A percentile compares a stretch with the other conserved stretches of the same genome.
Evolutionary conservation across 225 moss, liverwort and hornwort species (phyloP).

Genomic region (Bryum argenteum): DNA sequence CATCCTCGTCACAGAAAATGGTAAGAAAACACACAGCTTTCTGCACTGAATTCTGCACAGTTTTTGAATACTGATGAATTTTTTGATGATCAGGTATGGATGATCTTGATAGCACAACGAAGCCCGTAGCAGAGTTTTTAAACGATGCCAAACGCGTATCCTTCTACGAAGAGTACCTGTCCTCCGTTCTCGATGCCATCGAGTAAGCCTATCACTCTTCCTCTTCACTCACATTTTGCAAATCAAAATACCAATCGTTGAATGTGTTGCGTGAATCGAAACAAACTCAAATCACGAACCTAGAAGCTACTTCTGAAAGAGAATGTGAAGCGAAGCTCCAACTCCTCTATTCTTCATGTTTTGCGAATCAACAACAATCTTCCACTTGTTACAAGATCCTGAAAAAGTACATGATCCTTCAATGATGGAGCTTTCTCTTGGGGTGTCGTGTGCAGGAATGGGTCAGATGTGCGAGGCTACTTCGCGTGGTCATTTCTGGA

Average conservation of each 20-base stretch:
- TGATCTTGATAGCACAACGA: conserved; percentile 51
- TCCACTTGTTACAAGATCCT: too few relatives aligned
- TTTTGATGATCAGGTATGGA: conserved; percentile 73
- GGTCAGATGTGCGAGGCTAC: conserved; percentile 78
- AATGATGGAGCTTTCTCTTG: too few relatives aligned
- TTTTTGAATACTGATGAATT: conserved; percentile 2
- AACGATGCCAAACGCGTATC: conserved; percentile 54
- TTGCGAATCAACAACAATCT: too few relatives aligned
- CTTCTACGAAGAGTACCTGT: conserved; percentile 65
- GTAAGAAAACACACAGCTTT: conserved; percentile 16
- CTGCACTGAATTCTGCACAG: neutral
- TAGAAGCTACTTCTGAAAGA: too few relatives aligned
- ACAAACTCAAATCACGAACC: too few relatives aligned
- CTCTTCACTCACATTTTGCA: neutral
- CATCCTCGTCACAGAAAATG: conserved; percentile 58
- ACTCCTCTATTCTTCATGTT: too few relatives aligned
- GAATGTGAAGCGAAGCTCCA: too few relatives aligned
- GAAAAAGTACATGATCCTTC: too few relatives aligned
- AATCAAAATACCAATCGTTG: too few relatives aligned
- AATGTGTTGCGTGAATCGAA: neutral
- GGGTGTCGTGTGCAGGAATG: conserved; percentile 53
- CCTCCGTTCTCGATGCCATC: conserved; percentile 61
- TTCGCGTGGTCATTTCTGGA: conserved; percentile 89
- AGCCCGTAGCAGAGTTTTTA: conserved; percentile 40
- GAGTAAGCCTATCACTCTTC: conserved; percentile 39